phyloP scores from a whole-genome alignment of 2,329 filamentous ascomycete species.

The Verticillium alfalfae region DNA sequence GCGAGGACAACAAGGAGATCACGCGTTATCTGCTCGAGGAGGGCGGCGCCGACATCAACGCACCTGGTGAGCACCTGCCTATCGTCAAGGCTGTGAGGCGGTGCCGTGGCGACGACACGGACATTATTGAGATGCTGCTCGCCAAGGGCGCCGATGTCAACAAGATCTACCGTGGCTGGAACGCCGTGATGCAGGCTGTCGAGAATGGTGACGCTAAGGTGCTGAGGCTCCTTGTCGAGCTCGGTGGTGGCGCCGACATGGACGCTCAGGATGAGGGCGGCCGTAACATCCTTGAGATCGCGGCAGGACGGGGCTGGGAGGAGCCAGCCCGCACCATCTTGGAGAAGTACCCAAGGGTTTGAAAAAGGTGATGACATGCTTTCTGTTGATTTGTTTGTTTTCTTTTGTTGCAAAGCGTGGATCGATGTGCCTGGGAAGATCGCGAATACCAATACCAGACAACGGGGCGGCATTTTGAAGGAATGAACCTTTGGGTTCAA shows the following conservation, averaged over 20 bases:
- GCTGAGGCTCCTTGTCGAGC: slow-evolving; percentile 42
- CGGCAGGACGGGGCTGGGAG: slow-evolving; percentile 50
- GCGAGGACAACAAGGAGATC: slow-evolving; percentile 56
- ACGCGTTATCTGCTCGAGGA: slow-evolving; percentile 56
- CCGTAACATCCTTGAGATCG: slow-evolving; percentile 51
- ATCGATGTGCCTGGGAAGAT: too few relatives aligned
- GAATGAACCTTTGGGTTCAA: not conserved
- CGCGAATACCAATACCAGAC: too few relatives aligned
- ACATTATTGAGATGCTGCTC: slow-evolving; percentile 58
- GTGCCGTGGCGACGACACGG: slow-evolving; percentile 48
- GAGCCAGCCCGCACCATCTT: slow-evolving; percentile 46
- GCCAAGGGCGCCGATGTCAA: slow-evolving; percentile 62
- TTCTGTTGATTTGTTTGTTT: not conserved
- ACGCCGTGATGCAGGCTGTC: slow-evolving; percentile 58
- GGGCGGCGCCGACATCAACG: slow-evolving; percentile 58
- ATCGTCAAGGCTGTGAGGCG: slow-evolving; percentile 64
- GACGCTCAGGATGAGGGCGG: slow-evolving; percentile 48
- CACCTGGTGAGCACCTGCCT: slow-evolving; percentile 64
- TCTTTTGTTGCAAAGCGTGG: too few relatives aligned
- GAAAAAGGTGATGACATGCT: too few relatives aligned
- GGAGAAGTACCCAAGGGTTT: not conserved
- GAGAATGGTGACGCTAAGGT: slow-evolving; percentile 56
- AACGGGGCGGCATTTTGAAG: too few relatives aligned
- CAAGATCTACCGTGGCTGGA: slow-evolving; percentile 62
- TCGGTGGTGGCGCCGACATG: slow-evolving; percentile 41